phyloP scores from a whole-genome alignment of 2,329 filamentous ascomycete genomes.

The Rhynchosporium agropyri region DNA sequence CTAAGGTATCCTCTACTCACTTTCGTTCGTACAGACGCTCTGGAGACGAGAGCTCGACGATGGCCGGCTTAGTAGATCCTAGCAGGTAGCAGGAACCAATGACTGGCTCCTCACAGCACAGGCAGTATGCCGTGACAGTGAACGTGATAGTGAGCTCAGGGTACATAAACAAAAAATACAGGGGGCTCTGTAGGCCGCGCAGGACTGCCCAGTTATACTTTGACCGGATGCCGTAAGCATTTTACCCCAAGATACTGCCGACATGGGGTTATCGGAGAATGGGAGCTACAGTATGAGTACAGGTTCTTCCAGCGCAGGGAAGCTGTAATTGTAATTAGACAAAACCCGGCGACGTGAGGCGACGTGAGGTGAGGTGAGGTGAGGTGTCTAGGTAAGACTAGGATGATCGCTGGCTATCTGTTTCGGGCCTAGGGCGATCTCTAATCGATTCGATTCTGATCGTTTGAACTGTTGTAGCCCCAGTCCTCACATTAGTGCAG shows the following conservation, averaged over 20 bases:
- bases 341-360: background rate
- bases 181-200: constrained; percentile 18
- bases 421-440: constrained; percentile 28
- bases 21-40: constrained; percentile 4
- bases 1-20: background rate
- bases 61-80: constrained; percentile 1
- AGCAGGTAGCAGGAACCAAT: constrained; percentile 3
- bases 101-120: constrained; percentile 2
- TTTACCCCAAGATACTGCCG: background rate
- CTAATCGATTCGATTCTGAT: constrained; percentile 25
- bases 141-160: background rate
- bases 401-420: constrained; percentile 9
- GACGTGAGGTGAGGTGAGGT: constrained; percentile 2
- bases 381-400: background rate
- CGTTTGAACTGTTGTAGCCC: constrained; percentile 21
- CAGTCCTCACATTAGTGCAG: background rate
- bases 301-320: background rate
- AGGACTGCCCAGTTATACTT: constrained; percentile 17
- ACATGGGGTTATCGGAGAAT: constrained; percentile 6
- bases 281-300: background rate
- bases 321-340: background rate
- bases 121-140: constrained; percentile 9
- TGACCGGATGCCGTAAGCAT: background rate
- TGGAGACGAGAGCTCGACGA: background rate
- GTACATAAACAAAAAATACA: constrained; percentile 28